Base-by-base conservation (phyloP, 768 basidiomycete species). In the Myochromella boudieri region DNA sequence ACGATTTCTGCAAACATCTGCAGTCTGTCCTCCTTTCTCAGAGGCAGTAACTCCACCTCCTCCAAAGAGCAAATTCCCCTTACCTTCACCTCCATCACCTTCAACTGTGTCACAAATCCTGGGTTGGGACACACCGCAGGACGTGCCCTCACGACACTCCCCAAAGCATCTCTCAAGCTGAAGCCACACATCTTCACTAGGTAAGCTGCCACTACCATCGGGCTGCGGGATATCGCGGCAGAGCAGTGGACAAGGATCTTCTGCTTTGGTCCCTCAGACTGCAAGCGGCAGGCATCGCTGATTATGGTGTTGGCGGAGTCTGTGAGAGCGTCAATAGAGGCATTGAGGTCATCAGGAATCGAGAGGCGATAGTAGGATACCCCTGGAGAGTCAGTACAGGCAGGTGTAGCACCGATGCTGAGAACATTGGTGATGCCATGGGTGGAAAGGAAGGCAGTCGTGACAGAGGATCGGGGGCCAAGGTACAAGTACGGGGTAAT, bases 161-260 rank as follows among this genome's bases (percentile, higher is more conserved):
- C 66, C 24, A 77, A 52, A 1, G 75, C 74, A 5, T 44, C 61
- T 33, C 61, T 68, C 41, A 75, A 58, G 12, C 65, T 37, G 70
- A 75, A 70, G 1, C 53, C 58, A 7, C 48, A 54, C 34, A 49
- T 39, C 37, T 61, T 64, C 68, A 76, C 70, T 15, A 76, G 58
- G 46, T 75, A 77, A 18, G 63, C 72, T 1, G 61, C 57, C 38
- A 75, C 63, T 31, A 77, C 48, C 7, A 61, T 69, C 1, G 74
- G 76, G 7, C 72, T 73, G n/a, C 75, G 70, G 3, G 72, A 76
- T 6, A 76, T 66, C 10, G 63, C 75, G 1, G 72, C 75, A 1
- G 62, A 64, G 54, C 75, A 77, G 45, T 77, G 75, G 0, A 76
- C 67, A 5, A 77, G 61, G 27, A 76, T 66, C 43, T 52, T 63